Base-by-base conservation (phyloP, 805 yeast genomes). In the Yarrowia hollandica region DNA sequence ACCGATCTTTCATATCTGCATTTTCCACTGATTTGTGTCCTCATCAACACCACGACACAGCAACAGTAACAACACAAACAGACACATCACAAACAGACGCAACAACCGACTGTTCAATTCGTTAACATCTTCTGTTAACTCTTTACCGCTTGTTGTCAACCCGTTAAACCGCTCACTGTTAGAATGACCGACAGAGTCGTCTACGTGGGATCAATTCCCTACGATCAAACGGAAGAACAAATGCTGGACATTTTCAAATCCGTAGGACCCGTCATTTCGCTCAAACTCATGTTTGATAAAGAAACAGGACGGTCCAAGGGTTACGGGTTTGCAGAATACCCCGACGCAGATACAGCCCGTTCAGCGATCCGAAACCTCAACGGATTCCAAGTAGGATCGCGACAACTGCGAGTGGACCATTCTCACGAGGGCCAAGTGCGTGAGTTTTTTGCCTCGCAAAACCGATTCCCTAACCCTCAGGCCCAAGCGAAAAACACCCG, bases 201-300 rank as follows among this genome's bases (percentile, higher is more conserved):
- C 2, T 87, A 87, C 66, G 81, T 91, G 38, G 96, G 96, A 3
- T 85, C 89, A 14, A 87, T 92, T 34, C 98, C 98, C 1, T 90
- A 84, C 69, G 97, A 92, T 67, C 90, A 88, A 68, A 88, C 97
- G 0, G 98, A 92, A 69, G 96, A 90, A 66, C 97, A 91, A 70
- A 85, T 92, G n/a, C 72, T 82, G 64, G 96, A 88, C 63, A 82
- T 92, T 12, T 95, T 96, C 62, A 77, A 79, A 60, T 84, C 95
- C 1, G 94, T 89, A 1, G 98, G 97, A 1, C 96, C 97, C 0
- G 92, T 92, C 1, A 79, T 81, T 22, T 82, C 81, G 59, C 75
- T 89, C 61, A 84, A 85, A 68, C 78, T 92, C 67, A 79, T 89
- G 70, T 89, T 91, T 69, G 97, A 92, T 70, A 85, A 88, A 41